A percentile compares a stretch with the other conserved stretches of the same genome.
Evolutionary conservation across 192 early-diverging fungal genomes (phyloP).

Genomic region (Spizellomyces sp.): DNA sequence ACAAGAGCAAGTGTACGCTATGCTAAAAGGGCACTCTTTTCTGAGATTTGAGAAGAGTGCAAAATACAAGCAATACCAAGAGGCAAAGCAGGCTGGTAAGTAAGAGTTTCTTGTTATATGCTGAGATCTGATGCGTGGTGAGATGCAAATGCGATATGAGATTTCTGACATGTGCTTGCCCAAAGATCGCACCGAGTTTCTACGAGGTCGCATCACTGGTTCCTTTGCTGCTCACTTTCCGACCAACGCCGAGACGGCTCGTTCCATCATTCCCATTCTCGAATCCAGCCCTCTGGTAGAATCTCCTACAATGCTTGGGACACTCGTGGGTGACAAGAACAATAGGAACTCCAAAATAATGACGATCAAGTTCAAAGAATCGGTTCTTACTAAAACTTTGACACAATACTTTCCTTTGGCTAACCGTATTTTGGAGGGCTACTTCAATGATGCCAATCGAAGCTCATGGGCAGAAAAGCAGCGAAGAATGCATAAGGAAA

Average conservation of each 20-base stretch:
- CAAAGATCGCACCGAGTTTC: slow-evolving; percentile 10
- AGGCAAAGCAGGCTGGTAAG: slow-evolving; percentile 53
- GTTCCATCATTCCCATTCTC: slow-evolving; percentile 2
- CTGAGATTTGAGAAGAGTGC: slow-evolving; percentile 69
- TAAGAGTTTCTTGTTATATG: neutral
- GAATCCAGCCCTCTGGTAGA: neutral
- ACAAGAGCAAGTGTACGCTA: slow-evolving; percentile 73
- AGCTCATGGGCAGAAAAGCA: slow-evolving; percentile 58
- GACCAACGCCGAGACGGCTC: slow-evolving; percentile 17
- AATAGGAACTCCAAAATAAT: neutral
- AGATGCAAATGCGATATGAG: no score
- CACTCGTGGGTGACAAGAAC: neutral
- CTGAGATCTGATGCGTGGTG: neutral
- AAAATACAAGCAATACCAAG: slow-evolving; percentile 46
- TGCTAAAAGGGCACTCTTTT: slow-evolving; percentile 74
- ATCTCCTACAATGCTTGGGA: neutral
- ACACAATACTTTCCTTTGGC: slow-evolving; percentile 32
- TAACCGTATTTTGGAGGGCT: slow-evolving; percentile 38
- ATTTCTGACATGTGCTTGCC: no score
- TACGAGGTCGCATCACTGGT: slow-evolving; percentile 8
- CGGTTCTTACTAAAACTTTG: slow-evolving; percentile 27
- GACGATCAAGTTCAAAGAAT: slow-evolving; percentile 38
- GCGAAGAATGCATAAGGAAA: slow-evolving; percentile 60
- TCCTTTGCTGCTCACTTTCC: slow-evolving; percentile 9
- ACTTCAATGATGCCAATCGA: slow-evolving; percentile 57